phyloP scores from a whole-genome alignment of 2,329 filamentous ascomycete species.

The Calonectria henricotiae region DNA sequence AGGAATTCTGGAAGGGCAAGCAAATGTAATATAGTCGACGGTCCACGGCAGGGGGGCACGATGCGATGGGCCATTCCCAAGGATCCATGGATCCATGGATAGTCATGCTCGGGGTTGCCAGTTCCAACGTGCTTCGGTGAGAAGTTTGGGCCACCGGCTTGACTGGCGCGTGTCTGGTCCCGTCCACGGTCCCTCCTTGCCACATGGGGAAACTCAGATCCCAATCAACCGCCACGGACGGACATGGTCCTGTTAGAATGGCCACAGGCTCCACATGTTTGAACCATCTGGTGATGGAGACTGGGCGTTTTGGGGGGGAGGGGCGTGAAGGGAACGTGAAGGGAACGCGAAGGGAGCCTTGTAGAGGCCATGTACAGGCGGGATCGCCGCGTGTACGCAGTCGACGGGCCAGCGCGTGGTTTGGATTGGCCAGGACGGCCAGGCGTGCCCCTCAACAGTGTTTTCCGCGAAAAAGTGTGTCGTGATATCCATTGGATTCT shows the following conservation, averaged over 20 bases:
- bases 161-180: not conserved
- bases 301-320: not conserved
- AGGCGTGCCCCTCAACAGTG: not conserved
- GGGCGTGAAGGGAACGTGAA: not conserved
- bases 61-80: no score
- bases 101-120: conserved; percentile 4
- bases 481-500: not conserved
- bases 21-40: conserved; percentile 1
- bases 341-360: no score
- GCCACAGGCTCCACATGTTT: conserved; percentile 1
- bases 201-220: conserved; percentile 21
- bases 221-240: conserved; percentile 9
- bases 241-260: conserved; percentile 19
- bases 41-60: not conserved
- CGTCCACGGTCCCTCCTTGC: conserved; percentile 13
- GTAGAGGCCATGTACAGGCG: not conserved
- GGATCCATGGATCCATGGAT: no score
- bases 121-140: conserved; percentile 45
- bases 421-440: conserved; percentile 6
- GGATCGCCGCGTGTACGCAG: conserved; percentile 5
- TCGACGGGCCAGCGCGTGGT: not conserved
- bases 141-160: conserved; percentile 48
- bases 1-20: no score
- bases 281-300: conserved; percentile 18
- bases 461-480: conserved; percentile 15